A percentile compares a stretch with the other conserved stretches of the same genome.
phyloP scores from a whole-genome alignment of 2,329 filamentous ascomycete species.

The Boeremia exigua region DNA sequence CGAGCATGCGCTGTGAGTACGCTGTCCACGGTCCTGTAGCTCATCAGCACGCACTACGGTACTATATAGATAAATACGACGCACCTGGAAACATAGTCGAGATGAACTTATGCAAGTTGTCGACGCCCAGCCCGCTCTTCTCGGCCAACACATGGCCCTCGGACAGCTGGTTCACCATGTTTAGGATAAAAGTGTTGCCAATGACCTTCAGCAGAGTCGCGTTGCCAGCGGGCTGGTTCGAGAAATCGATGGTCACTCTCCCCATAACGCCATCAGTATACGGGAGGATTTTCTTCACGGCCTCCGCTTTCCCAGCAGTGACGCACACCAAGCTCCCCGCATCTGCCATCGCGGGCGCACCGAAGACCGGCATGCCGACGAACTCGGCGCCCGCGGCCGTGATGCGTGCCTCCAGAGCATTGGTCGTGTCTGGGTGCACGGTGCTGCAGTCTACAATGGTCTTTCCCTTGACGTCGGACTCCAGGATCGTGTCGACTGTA shows the following conservation, averaged over 20 bases:
- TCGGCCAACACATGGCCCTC: slow-evolving; percentile 82
- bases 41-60: not conserved
- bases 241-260: slow-evolving; percentile 72
- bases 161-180: slow-evolving; percentile 79
- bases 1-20: slow-evolving; percentile 76
- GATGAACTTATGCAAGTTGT: slow-evolving; percentile 74
- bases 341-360: slow-evolving; percentile 73
- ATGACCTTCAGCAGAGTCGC: slow-evolving; percentile 79
- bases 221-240: slow-evolving; percentile 70
- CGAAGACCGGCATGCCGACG: slow-evolving; percentile 77
- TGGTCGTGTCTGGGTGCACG: slow-evolving; percentile 81
- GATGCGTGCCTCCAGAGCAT: slow-evolving; percentile 66
- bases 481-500: slow-evolving; percentile 64
- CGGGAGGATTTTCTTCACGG: slow-evolving; percentile 69
- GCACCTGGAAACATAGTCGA: slow-evolving; percentile 73
- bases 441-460: slow-evolving; percentile 88
- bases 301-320: slow-evolving; percentile 67
- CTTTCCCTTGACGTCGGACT: slow-evolving; percentile 69
- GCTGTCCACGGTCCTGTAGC: slow-evolving; percentile 63
- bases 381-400: slow-evolving; percentile 71
- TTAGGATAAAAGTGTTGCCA: slow-evolving; percentile 85
- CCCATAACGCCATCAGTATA: slow-evolving; percentile 77
- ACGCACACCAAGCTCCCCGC: slow-evolving; percentile 75
- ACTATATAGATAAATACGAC: not conserved
- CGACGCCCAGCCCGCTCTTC: slow-evolving; percentile 75